Evolutionary conservation across 2,329 filamentous ascomycete species (phyloP), one percentile per base, ranked within the genome.

Genomic region (Aspergillus fumigatiaffinis): DNA sequence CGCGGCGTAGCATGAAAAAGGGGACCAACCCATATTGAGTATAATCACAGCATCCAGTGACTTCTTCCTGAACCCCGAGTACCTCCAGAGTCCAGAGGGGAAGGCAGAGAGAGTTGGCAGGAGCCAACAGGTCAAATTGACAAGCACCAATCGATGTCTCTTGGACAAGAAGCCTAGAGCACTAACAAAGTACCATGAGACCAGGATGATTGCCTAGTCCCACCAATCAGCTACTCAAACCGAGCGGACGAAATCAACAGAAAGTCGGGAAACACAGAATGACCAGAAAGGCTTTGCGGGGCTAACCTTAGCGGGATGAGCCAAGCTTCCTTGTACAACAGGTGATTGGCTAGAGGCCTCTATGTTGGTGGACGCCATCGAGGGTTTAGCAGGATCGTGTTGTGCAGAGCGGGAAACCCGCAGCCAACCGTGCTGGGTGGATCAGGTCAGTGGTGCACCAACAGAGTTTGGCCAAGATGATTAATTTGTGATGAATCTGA

Each of bases 381-480:
- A 38, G 32, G 32, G 32, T 38, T 38, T 21, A 26, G 35, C 46
- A 52, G 38, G 47, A 53, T 59, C 52, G 56, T 56, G 56, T 54
- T 50, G 58, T 66, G 61, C 63, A 63, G 59, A 57, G 55, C 60
- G 61, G 65, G 59, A 60, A 60, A 52, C 42, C 61, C 58, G 57
- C 60, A 63, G 57, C 64, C 63, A 66, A 66, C 62, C 54, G 57
- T 53, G 55, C 56, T 17, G 4, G 26, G 58, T 63, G 61, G 56
- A 55, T 46, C 52, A 46, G 46, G 55, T 52, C 47, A 52, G 35
- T 54, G 58, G 51, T 53, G 44, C 47, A 26, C 44, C 28, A n/a
- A 29, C 41, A 28, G 29, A 54, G 50, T 54, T 60, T 55, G 52
- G 48, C 58, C 54, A 57, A 59, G 55, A 47, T 6, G 29, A 38